These are phyloP conservation scores for Paecilomyces formosus DNA, from an alignment of 2,329 filamentous ascomycete genomes.

Conservation along the genomic window DNA sequence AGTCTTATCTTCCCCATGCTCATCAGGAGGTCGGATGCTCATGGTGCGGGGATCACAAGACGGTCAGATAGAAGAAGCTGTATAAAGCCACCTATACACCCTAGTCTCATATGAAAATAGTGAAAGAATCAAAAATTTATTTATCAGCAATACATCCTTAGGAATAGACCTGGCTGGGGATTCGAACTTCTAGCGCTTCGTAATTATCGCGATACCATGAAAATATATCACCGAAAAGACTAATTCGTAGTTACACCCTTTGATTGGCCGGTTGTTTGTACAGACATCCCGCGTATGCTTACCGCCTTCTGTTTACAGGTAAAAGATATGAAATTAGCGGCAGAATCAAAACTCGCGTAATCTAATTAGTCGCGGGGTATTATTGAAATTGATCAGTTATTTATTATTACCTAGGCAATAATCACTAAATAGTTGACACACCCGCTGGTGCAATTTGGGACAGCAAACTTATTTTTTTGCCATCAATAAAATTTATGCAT, in stretches of 20 bases:
- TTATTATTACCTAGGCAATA: too few relatives aligned
- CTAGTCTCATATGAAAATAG: neutral
- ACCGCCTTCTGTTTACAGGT: neutral
- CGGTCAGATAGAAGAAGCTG: neutral
- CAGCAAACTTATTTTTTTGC: too few relatives aligned
- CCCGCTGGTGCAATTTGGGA: neutral
- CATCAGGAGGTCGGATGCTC: neutral
- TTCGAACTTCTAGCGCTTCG: neutral
- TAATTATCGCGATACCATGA: neutral
- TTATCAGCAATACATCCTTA: neutral
- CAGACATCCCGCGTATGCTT: neutral
- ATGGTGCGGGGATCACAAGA: neutral
- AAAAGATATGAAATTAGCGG: neutral
- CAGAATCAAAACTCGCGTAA: neutral
- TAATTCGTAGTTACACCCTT: neutral
- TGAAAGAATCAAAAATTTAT: neutral
- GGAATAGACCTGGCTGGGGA: neutral
- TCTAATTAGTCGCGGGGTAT: neutral
- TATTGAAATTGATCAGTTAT: too few relatives aligned
- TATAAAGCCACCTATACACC: neutral
- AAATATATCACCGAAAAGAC: neutral
- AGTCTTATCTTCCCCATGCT: neutral
- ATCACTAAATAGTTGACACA: neutral
- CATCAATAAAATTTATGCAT: too few relatives aligned
- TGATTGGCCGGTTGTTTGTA: neutral